Evolutionary conservation across 441 rosid species (phyloP), one percentile per base, ranked within the genome.

Genomic region (Corymbia citriodora): DNA sequence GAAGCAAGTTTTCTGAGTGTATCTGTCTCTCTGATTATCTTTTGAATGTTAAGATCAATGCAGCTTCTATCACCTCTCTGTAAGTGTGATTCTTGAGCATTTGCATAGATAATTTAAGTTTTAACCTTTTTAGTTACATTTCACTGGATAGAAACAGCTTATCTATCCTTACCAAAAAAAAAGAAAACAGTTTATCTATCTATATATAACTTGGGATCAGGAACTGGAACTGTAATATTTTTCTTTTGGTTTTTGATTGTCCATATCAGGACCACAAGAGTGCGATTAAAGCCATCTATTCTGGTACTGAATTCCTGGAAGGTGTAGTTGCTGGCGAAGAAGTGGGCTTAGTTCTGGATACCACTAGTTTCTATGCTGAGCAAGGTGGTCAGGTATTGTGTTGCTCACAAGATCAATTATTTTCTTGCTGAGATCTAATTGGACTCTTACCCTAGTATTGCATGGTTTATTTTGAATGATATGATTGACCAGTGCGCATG

Each of bases 321-420:
- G 94, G 91, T 95, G 94, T 93, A 63, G 91, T 90, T 87, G 74
- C 88, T 91, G 95, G 93, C 16, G 85, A 90, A 91, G 98, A 97
- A 68, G 96, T 96, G 93, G 99, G 99, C 89, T 90, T 98, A 74
- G 94, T 98, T 88, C 91, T 97, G 93, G 96, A 94, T 72, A 97
- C 99, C 50, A 95, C 99, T 14, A 95, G 97, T 90, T 98, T 98
- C 95, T 98, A 98, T 91, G 99, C 99, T 55, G 99, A 98, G 94
- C 99, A 97, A 96, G 99, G 99, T 94, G 99, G 99, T 91, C 99
- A 98, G 99, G 99, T 98, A 95, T 90, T 65, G 55, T 70, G 33
- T 50, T 88, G 57, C 88, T 87, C 27, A n/a, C 48, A 36, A 21
- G 48, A 87, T 87, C 48, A 31, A 17, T 14, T 54, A 50, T 87